These are phyloP conservation scores for Tubosaeta sp. DNA, from an alignment of 768 basidiomycete species.

Conservation along the genomic window DNA sequence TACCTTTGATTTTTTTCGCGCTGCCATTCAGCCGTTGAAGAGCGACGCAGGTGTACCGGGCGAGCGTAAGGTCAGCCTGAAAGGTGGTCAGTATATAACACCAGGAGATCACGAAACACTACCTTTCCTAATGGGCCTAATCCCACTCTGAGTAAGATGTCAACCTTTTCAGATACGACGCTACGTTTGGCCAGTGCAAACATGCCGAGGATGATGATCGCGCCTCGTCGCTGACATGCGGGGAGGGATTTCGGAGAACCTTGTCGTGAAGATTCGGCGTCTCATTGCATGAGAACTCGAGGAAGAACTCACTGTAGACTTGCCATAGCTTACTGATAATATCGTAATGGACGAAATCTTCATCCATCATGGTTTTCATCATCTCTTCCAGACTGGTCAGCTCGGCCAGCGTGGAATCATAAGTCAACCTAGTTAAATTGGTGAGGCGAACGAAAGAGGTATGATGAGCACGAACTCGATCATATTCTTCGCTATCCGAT, in stretches of 20 bases:
- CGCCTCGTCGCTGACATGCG: constrained; percentile 82
- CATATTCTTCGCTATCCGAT: constrained; percentile 93
- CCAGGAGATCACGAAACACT: constrained; percentile 1
- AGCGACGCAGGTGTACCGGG: constrained; percentile 91
- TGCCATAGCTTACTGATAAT: constrained; percentile 93
- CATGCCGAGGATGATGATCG: constrained; percentile 97
- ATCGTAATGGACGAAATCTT: constrained; percentile 75
- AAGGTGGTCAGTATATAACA: background rate
- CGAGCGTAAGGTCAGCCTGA: constrained; percentile 84
- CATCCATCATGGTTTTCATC: constrained; percentile 94
- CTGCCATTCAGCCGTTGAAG: constrained; percentile 90
- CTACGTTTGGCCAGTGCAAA: constrained; percentile 78
- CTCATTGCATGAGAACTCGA: background rate
- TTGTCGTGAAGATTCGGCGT: constrained; percentile 25
- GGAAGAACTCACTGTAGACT: constrained; percentile 74
- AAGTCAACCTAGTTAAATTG: constrained; percentile 62
- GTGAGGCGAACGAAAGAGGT: background rate
- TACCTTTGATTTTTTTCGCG: constrained; percentile 96
- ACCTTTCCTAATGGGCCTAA: constrained; percentile 84
- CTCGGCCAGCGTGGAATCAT: constrained; percentile 89
- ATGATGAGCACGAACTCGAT: constrained; percentile 64
- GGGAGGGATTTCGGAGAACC: constrained; percentile 75
- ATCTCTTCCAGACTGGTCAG: constrained; percentile 95
- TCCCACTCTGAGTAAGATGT: constrained; percentile 81
- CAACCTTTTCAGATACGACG: constrained; percentile 79